phyloP scores from a whole-genome alignment of 2,329 filamentous ascomycete genomes.

The Sclerotinia minor region DNA sequence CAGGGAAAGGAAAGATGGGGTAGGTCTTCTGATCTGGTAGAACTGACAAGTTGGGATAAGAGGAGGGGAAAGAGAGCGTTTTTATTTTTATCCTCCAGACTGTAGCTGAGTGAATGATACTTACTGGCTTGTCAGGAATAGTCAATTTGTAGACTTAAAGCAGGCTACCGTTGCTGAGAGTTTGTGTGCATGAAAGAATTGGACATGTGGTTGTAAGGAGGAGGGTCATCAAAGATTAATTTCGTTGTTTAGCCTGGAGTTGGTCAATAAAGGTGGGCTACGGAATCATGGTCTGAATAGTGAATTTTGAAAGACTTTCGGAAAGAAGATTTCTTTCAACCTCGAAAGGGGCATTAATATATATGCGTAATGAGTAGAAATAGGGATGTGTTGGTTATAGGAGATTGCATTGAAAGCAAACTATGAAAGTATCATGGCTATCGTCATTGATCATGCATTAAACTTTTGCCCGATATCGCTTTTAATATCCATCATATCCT shows the following conservation, averaged over 20 bases:
- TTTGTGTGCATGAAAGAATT: not conserved
- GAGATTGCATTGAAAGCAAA: slow-evolving; percentile 8
- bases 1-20: not conserved
- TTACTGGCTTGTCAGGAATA: slow-evolving; percentile 32
- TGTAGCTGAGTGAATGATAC: slow-evolving; percentile 12
- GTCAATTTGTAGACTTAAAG: slow-evolving; percentile 32
- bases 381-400: not conserved
- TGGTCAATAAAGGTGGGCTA: not conserved
- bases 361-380: not conserved
- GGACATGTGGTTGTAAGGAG: not conserved
- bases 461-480: no score
- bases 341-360: not conserved
- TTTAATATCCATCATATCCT: not conserved
- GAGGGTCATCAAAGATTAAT: not conserved
- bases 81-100: slow-evolving; percentile 30
- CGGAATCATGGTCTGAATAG: not conserved
- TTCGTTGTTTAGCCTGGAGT: not conserved
- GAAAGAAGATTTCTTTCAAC: not conserved
- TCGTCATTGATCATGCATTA: not conserved
- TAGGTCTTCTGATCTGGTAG: slow-evolving; percentile 23
- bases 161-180: slow-evolving; percentile 17
- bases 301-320: not conserved
- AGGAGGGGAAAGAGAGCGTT: slow-evolving; percentile 28
- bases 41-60: slow-evolving; percentile 24
- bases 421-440: not conserved